A percentile compares a stretch with the other conserved stretches of the same genome.
Evolutionary conservation across 2,329 filamentous ascomycete genomes (phyloP).

Genomic region (Fragosphaeria purpurea): DNA sequence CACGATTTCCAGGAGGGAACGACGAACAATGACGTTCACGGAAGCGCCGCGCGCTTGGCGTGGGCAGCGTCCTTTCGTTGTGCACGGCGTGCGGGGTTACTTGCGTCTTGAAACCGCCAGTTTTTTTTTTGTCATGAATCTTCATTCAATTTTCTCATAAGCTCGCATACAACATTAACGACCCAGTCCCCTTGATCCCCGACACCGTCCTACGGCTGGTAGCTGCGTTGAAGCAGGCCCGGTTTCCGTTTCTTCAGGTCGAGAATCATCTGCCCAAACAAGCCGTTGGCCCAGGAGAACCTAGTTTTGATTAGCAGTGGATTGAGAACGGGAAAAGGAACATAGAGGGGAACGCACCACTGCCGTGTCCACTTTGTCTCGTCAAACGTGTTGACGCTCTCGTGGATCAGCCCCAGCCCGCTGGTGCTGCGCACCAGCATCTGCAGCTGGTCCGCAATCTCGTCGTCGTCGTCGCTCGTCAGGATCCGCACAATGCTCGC

Average conservation of each 20-base stretch:
- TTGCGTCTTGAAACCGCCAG: too few species aligned
- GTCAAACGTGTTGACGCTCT: conserved; percentile 62
- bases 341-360: conserved; percentile 24
- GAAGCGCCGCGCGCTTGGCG: too few species aligned
- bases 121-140: too few species aligned
- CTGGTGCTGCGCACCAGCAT: conserved; percentile 59
- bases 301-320: conserved; percentile 32
- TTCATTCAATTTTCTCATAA: too few species aligned
- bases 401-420: conserved; percentile 68
- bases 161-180: too few species aligned
- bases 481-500: conserved; percentile 68
- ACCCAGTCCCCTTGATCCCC: too few species aligned
- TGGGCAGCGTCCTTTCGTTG: too few species aligned
- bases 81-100: not conserved
- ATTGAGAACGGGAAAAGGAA: not conserved
- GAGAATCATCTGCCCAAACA: conserved; percentile 75
- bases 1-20: not conserved
- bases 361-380: conserved; percentile 33
- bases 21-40: too few species aligned
- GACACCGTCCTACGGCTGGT: conserved; percentile 18
- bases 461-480: conserved; percentile 64
- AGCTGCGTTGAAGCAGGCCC: conserved; percentile 30
- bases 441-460: conserved; percentile 58
- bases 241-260: conserved; percentile 65
- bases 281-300: conserved; percentile 86